Base-by-base conservation (phyloP, 2,329 filamentous ascomycete species). In the Pleoardoris graminearum region DNA sequence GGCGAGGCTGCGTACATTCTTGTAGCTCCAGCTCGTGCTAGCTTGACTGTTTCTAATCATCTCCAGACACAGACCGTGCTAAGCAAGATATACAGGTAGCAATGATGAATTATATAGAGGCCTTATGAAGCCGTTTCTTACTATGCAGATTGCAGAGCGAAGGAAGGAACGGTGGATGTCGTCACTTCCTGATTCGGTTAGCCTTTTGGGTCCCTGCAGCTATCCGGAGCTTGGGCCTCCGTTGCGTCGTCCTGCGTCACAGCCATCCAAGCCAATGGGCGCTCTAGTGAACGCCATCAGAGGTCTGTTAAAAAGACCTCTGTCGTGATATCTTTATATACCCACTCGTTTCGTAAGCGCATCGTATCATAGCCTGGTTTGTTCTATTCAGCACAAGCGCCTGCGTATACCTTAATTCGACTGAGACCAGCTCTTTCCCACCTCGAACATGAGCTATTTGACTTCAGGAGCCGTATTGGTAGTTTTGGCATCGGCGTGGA, bases 401-500 rank as follows among this genome's bases (percentile, higher is more conserved):
- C 29, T 30, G 47, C 35, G 10, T 33, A 37, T 17, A 22, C 32
- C 4, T 10, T 42, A 35, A 25, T 27, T 42, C 43, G n/a, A 25
- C n/a, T 22, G 14, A 12, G 4, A 30, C 23, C 45, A 50, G 14
- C 6, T 3, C 16, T 16, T 21, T 27, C n/a, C 8, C 23, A 30
- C 12, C 27, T 25, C 33, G 3, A 10, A 16, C 3, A 54, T 46
- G 41, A 41, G 32, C 7, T 29, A 23, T 23, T 22, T 54, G 23
- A 22, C 57, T 0, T 22, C 58, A 1, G 48, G 55, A 25, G 52
- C 59, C 33, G 54, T 57, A 17, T 33, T 61, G 43, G 27, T 69
- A 19, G 53, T 58, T 21, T 51, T 58, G 11, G 51, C 52, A 12
- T 21, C 51, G 44, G 63, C 64, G 29, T 73, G 70, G 70, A 71